Percentiles rank a stretch among this genome's conserved stretches.
These are phyloP conservation scores for Penicilliopsis zonata DNA, from an alignment of 495 filamentous ascomycete genomes.

Conservation along the genomic window DNA sequence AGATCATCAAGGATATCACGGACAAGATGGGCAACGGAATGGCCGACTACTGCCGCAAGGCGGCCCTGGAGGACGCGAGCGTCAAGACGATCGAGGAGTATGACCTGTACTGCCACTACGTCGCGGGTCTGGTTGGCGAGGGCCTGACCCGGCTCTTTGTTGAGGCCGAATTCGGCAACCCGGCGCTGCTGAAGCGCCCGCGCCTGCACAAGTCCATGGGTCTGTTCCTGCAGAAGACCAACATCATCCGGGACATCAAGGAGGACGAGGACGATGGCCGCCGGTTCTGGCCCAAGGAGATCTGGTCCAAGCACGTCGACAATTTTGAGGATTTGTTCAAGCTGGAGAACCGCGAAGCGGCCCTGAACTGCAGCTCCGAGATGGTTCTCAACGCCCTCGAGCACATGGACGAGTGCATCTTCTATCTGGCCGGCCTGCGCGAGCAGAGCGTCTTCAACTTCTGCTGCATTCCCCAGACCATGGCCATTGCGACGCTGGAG, in stretches of 20 bases:
- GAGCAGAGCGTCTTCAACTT: constrained; percentile 99
- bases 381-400: constrained; percentile 84
- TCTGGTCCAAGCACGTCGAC: constrained; percentile 90
- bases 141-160: constrained; percentile 87
- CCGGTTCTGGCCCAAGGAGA: constrained; percentile 86
- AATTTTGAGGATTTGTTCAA: constrained; percentile 85
- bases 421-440: constrained; percentile 90
- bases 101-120: constrained; percentile 93
- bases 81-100: constrained; percentile 81
- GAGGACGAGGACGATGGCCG: constrained; percentile 82
- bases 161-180: constrained; percentile 76
- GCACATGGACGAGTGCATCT: constrained; percentile 86
- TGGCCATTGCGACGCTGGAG: constrained; percentile 92
- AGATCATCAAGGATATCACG: constrained; percentile 88
- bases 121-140: constrained; percentile 93
- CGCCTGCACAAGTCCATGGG: constrained; percentile 91
- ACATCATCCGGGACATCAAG: constrained; percentile 91
- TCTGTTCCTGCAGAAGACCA: constrained; percentile 93
- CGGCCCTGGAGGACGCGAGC: constrained; percentile 62
- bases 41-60: constrained; percentile 85
- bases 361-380: constrained; percentile 81
- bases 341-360: constrained; percentile 64
- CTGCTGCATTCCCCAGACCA: constrained; percentile 91
- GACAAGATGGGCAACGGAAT: constrained; percentile 96
- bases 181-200: constrained; percentile 63